A percentile compares a stretch with the other conserved stretches of the same genome.
Conservation (phyloP, 805 yeast species). For the Saturnispora silvae region DNA sequence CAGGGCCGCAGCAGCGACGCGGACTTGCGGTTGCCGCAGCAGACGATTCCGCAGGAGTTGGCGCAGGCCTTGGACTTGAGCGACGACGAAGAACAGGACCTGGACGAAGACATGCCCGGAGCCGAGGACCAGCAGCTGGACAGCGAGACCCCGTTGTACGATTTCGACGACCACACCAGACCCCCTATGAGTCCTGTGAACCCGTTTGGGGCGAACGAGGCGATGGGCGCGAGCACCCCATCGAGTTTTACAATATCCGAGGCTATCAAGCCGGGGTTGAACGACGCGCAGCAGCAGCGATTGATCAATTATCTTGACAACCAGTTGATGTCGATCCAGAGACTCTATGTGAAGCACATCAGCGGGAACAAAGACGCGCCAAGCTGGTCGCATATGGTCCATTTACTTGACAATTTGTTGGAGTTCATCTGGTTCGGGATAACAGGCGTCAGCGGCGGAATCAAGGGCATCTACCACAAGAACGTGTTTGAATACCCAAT, state of each 20-base stretch:
- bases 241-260: constrained; percentile 10
- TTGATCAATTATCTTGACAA: constrained; percentile 46
- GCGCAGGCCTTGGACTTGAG: constrained; percentile 9
- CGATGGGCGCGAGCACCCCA: constrained; percentile 19
- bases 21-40: neutral
- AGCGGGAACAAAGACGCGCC: constrained; percentile 16
- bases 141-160: constrained; percentile 7
- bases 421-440: constrained; percentile 57
- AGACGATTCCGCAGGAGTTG: constrained; percentile 7
- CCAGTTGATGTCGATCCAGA: constrained; percentile 40
- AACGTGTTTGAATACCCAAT: constrained; percentile 10
- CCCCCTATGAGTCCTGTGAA: constrained; percentile 16
- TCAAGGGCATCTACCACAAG: constrained; percentile 17
- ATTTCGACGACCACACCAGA: constrained; percentile 18
- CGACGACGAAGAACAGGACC: too few species aligned
- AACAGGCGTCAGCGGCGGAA: constrained; percentile 18
- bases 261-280: constrained; percentile 15
- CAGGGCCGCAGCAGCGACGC: neutral
- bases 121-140: constrained; percentile 6
- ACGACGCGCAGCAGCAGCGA: constrained; percentile 44
- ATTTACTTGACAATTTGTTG: constrained; percentile 38
- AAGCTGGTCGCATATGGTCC: constrained; percentile 27
- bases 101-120: too few species aligned
- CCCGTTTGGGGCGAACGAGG: constrained; percentile 22
- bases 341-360: constrained; percentile 36